Evolutionary conservation across 441 rosid species (phyloP).

Genomic region (Populus trichocarpa): DNA sequence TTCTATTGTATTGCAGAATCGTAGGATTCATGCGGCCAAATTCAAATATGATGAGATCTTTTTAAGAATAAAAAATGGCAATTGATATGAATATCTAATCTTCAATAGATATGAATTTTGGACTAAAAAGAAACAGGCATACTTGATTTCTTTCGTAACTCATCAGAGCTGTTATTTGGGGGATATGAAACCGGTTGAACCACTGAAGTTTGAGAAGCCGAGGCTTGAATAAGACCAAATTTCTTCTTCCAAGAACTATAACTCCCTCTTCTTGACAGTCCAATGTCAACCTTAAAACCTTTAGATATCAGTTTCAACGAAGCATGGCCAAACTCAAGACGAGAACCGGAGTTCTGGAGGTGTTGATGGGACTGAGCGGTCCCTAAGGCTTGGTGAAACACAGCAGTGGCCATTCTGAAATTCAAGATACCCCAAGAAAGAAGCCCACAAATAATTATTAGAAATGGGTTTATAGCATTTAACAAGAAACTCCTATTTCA

Average conservation of each 20-base stretch:
- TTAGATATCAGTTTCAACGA: slow-evolving; percentile 30
- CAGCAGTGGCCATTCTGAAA: slow-evolving; percentile 58
- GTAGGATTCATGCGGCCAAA: not conserved
- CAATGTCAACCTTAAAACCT: slow-evolving; percentile 32
- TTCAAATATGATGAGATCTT: not conserved
- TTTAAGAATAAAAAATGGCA: not conserved
- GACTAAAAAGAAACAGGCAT: slow-evolving; percentile 17
- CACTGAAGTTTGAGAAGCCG: slow-evolving; percentile 54
- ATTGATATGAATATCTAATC: not conserved
- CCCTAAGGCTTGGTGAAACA: slow-evolving; percentile 42
- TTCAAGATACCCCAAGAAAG: slow-evolving; percentile 12
- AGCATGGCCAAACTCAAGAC: slow-evolving; percentile 22
- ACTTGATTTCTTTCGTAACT: slow-evolving; percentile 61
- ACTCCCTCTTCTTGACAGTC: slow-evolving; percentile 25
- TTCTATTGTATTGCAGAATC: not conserved
- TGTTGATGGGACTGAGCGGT: slow-evolving; percentile 32
- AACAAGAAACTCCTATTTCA: not conserved
- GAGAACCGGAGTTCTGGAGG: slow-evolving; percentile 25
- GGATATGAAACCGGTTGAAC: slow-evolving; percentile 53
- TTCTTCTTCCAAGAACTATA: slow-evolving; percentile 28
- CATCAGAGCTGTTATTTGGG: slow-evolving; percentile 36
- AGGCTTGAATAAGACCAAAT: slow-evolving; percentile 38
- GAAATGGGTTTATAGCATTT: not conserved
- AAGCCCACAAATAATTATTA: not conserved
- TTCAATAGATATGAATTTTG: slow-evolving; percentile 6